Evolutionary conservation across 176 grass and related monocot species (phyloP).

Genomic region (Aechmea fasciata): DNA sequence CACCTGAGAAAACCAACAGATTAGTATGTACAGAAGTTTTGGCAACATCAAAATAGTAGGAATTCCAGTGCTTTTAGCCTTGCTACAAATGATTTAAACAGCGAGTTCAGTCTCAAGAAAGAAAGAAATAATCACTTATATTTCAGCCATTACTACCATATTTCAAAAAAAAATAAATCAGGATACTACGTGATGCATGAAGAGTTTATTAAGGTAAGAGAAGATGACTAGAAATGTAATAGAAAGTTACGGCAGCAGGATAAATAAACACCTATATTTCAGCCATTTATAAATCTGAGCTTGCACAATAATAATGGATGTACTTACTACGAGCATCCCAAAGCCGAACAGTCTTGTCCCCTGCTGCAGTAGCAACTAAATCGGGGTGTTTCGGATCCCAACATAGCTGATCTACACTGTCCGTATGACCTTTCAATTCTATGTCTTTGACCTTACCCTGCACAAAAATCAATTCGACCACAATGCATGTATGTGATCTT

Average conservation of each 20-base stretch:
- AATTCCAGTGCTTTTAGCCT: not conserved
- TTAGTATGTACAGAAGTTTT: slow-evolving; percentile 16
- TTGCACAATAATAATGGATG: slow-evolving; percentile 3
- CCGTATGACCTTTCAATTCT: slow-evolving; percentile 95
- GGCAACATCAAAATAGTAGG: slow-evolving; percentile 5
- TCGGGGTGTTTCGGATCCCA: slow-evolving; percentile 98
- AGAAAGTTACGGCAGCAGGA: not conserved
- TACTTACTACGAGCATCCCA: slow-evolving; percentile 97
- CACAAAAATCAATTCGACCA: slow-evolving; percentile 24
- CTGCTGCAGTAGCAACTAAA: slow-evolving; percentile 92
- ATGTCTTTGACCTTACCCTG: slow-evolving; percentile 97
- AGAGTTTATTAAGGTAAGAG: no score
- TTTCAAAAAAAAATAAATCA: no score
- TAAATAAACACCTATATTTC: no score
- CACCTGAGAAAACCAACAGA: slow-evolving; percentile 50
- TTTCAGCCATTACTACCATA: not conserved
- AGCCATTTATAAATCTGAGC: not conserved
- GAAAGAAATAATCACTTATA: not conserved
- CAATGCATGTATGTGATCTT: slow-evolving; percentile 10
- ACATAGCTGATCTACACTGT: slow-evolving; percentile 97
- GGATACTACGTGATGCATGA: no score
- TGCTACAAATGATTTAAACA: not conserved
- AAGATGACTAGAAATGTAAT: no score
- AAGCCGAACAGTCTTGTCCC: slow-evolving; percentile 87
- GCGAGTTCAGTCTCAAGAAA: not conserved